These are phyloP conservation scores for Gnaphalium uliginosum DNA, from an alignment of 129 eudicot species.

Conservation along the genomic window DNA sequence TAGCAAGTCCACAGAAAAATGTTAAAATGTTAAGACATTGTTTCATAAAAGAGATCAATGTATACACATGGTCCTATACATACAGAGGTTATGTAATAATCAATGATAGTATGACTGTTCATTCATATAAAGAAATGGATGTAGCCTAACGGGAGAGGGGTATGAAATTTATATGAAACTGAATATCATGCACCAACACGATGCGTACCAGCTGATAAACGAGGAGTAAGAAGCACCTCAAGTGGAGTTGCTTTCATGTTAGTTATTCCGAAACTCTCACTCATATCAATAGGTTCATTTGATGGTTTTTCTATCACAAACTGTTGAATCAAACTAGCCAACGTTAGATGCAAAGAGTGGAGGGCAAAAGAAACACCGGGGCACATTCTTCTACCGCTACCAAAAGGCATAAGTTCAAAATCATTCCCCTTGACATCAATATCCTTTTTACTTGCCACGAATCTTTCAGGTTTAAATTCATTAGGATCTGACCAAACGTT, in stretches of 20 bases:
- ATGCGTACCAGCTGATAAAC: conserved; percentile 13
- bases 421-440: conserved; percentile 25
- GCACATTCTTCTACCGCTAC: conserved; percentile 42
- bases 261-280: conserved; percentile 28
- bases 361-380: conserved; percentile 35
- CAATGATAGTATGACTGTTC: too few relatives aligned
- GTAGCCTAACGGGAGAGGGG: too few relatives aligned
- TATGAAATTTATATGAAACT: too few relatives aligned
- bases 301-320: conserved; percentile 11
- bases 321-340: conserved; percentile 33
- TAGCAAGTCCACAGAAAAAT: too few relatives aligned
- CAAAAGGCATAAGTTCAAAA: conserved; percentile 34
- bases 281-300: conserved; percentile 28
- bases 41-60: too few relatives aligned
- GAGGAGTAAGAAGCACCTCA: conserved; percentile 32
- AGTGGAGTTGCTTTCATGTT: conserved; percentile 33
- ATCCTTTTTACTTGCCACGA: conserved; percentile 32
- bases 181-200: not conserved
- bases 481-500: conserved; percentile 30
- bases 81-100: too few relatives aligned
- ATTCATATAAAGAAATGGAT: too few relatives aligned
- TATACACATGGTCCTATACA: too few relatives aligned
- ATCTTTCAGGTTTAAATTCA: conserved; percentile 36
- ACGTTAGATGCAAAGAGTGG: conserved; percentile 11
- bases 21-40: too few relatives aligned